These are phyloP conservation scores for Ormosia emarginata DNA, from an alignment of 306 rosid species.

Conservation along the genomic window DNA sequence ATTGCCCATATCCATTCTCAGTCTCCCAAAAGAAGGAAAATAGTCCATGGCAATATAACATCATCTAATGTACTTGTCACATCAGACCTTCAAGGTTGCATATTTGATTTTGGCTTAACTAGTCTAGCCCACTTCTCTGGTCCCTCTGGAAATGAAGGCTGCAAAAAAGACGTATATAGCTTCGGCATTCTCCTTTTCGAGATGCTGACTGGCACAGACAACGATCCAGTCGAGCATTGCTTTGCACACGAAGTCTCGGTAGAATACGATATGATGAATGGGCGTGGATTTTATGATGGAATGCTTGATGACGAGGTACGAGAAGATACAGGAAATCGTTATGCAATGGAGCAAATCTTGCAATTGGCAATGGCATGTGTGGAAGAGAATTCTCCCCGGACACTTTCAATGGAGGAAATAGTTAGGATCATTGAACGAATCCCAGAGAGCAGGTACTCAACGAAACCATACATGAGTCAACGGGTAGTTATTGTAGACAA, in stretches of 20 bases:
- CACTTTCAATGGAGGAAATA: constrained; percentile 77
- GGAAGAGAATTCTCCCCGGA: neutral
- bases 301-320: too few relatives aligned
- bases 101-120: constrained; percentile 76
- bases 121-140: constrained; percentile 45
- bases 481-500: too few relatives aligned
- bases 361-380: constrained; percentile 94
- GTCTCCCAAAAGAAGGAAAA: constrained; percentile 60
- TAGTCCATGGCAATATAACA: constrained; percentile 80
- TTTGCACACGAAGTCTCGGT: too few relatives aligned
- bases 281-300: too few relatives aligned
- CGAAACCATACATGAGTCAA: too few relatives aligned
- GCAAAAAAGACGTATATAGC: constrained; percentile 58
- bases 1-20: constrained; percentile 63
- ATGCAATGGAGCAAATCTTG: constrained; percentile 82
- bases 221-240: constrained; percentile 60
- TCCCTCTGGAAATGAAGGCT: constrained; percentile 56
- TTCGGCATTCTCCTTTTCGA: constrained; percentile 88
- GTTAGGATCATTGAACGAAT: constrained; percentile 69
- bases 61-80: constrained; percentile 78
- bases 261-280: too few relatives aligned
- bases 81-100: constrained; percentile 56
- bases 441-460: neutral
- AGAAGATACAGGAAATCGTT: too few relatives aligned
- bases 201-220: constrained; percentile 65